Conservation (phyloP, 2,329 filamentous ascomycete species). For the Colletotrichum liriopes region DNA sequence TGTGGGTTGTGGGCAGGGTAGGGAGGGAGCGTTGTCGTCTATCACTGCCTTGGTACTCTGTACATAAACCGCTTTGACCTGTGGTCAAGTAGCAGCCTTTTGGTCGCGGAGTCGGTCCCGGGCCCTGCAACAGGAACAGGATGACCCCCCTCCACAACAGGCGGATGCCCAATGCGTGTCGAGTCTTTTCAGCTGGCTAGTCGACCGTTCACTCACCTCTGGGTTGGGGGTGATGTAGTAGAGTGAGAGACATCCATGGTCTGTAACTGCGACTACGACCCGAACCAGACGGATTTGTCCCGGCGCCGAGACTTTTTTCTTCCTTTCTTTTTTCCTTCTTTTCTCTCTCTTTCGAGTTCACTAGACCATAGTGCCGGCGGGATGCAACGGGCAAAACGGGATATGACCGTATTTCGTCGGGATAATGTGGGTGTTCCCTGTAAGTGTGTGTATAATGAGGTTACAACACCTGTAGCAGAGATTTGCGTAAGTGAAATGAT, state of each 20-base stretch:
- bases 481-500: neutral
- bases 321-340: no score
- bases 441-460: neutral
- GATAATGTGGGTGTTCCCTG: neutral
- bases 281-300: neutral
- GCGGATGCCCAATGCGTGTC: neutral
- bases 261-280: neutral
- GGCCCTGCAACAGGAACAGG: constrained; percentile 7
- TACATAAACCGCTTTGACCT: constrained; percentile 1
- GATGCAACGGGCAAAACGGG: neutral
- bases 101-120: constrained; percentile 6
- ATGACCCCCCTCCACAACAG: neutral
- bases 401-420: neutral
- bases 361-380: neutral
- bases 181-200: neutral
- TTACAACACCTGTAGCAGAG: neutral
- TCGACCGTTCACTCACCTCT: constrained; percentile 1
- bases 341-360: neutral
- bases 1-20: no score
- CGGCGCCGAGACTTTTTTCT: neutral
- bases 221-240: constrained; percentile 2
- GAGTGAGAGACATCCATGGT: neutral
- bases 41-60: neutral
- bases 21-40: neutral
- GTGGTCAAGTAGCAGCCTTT: neutral